A percentile compares a stretch with the other conserved stretches of the same genome.
These are phyloP conservation scores for Digitaria exilis DNA, from an alignment of 202 grass and related monocot species.

Conservation along the genomic window DNA sequence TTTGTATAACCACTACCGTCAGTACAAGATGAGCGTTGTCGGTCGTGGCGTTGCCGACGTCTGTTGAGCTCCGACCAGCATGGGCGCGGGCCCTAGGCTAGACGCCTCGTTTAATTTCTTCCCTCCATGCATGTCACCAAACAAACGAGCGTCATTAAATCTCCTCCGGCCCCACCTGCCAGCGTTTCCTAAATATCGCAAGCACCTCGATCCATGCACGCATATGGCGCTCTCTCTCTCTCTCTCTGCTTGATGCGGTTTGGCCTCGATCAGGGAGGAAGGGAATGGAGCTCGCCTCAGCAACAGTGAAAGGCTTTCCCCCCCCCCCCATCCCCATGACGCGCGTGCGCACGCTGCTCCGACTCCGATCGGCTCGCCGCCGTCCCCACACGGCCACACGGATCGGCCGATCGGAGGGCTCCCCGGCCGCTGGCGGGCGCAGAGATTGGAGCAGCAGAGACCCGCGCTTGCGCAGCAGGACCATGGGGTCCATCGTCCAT, in stretches of 20 bases:
- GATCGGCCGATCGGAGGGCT: no score
- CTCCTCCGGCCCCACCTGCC: not conserved
- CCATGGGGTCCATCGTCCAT: no score
- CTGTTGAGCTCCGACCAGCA: not conserved
- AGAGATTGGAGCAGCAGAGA: no score
- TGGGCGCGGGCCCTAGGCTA: not conserved
- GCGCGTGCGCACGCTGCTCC: constrained; percentile 2
- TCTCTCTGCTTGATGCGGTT: not conserved
- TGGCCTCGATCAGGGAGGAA: no score
- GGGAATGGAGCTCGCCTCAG: no score
- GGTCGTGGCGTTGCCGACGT: not conserved
- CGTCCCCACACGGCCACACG: constrained; percentile 31
- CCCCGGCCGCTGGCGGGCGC: not conserved
- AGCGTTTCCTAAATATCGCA: not conserved
- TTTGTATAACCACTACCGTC: no score
- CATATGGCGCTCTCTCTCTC: not conserved
- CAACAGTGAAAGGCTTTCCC: not conserved
- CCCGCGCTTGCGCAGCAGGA: no score
- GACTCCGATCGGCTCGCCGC: not conserved
- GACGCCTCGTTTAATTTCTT: not conserved
- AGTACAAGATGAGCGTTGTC: not conserved
- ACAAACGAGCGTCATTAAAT: not conserved
- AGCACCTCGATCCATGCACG: not conserved
- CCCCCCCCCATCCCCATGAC: no score
- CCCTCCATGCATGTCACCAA: not conserved